Percentiles rank a stretch among this genome's conserved stretches.
These are phyloP conservation scores for Hevea brasiliensis DNA, from an alignment of 345 rosid species.

Conservation along the genomic window DNA sequence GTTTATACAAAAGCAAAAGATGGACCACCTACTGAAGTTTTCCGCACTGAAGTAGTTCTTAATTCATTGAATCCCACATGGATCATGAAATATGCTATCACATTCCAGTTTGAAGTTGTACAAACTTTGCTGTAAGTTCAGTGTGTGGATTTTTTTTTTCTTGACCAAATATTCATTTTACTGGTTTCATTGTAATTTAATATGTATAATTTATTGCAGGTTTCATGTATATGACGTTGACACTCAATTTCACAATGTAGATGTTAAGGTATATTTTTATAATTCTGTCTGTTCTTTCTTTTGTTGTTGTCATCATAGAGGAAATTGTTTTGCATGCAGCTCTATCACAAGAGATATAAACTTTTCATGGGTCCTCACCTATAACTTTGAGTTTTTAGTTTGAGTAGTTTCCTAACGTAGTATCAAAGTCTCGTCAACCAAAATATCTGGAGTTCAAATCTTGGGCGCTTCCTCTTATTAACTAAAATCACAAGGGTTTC, in stretches of 20 bases:
- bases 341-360: neutral
- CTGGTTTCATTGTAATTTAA: slow-evolving; percentile 21
- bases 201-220: slow-evolving; percentile 40
- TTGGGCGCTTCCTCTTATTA: too few relatives aligned
- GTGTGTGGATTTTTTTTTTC: neutral
- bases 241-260: slow-evolving; percentile 66
- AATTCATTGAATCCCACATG: slow-evolving; percentile 81
- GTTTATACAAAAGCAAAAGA: slow-evolving; percentile 64
- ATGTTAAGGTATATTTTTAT: slow-evolving; percentile 54
- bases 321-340: neutral
- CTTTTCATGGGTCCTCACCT: too few relatives aligned
- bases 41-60: slow-evolving; percentile 76
- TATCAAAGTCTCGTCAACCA: too few relatives aligned
- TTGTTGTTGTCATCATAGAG: neutral
- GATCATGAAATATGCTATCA: slow-evolving; percentile 52
- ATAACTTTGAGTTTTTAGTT: too few relatives aligned
- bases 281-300: slow-evolving; percentile 1
- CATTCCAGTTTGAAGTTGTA: slow-evolving; percentile 72
- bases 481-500: too few relatives aligned
- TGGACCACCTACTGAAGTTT: slow-evolving; percentile 59
- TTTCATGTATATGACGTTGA: slow-evolving; percentile 79
- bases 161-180: slow-evolving; percentile 11
- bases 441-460: too few relatives aligned
- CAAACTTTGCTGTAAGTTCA: slow-evolving; percentile 75
- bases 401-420: too few relatives aligned